These are phyloP conservation scores for Solanum lycopersicoides DNA, from an alignment of 257 asterid species.

Conservation along the genomic window DNA sequence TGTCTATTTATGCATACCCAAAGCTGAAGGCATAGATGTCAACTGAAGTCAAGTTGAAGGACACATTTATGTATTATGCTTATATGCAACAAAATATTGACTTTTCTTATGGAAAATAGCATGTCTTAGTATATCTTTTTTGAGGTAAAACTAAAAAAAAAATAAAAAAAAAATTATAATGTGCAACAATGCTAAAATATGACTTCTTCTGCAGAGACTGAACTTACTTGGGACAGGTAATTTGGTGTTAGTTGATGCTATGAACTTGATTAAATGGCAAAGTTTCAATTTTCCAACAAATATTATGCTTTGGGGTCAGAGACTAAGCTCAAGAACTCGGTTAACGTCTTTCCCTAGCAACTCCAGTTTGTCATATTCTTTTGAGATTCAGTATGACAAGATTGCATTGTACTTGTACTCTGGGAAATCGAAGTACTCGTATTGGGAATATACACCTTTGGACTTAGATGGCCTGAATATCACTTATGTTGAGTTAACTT, in stretches of 20 bases:
- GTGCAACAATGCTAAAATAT: neutral
- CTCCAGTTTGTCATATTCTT: conserved; percentile 47
- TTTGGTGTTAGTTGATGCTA: conserved; percentile 60
- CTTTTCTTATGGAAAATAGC: neutral
- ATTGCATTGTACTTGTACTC: conserved; percentile 45
- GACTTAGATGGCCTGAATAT: conserved; percentile 27
- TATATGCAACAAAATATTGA: neutral
- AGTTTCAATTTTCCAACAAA: conserved; percentile 91
- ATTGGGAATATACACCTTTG: conserved; percentile 58
- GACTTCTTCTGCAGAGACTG: conserved; percentile 48
- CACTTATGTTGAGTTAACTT: conserved; percentile 51
- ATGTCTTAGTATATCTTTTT: neutral
- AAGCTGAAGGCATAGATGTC: no score
- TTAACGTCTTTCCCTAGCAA: conserved; percentile 58
- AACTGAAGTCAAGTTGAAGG: no score
- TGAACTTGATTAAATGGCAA: conserved; percentile 68
- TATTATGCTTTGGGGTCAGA: conserved; percentile 81
- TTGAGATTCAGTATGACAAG: conserved; percentile 57
- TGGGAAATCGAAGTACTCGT: conserved; percentile 54
- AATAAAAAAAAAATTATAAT: neutral
- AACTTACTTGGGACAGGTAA: conserved; percentile 63
- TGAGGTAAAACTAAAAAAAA: neutral
- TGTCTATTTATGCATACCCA: no score
- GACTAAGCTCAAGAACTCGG: conserved; percentile 70
- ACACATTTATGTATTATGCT: no score